A percentile compares a stretch with the other conserved stretches of the same genome.
These are phyloP conservation scores for Allium sativum DNA, from an alignment of 106 monocot species.

Conservation along the genomic window DNA sequence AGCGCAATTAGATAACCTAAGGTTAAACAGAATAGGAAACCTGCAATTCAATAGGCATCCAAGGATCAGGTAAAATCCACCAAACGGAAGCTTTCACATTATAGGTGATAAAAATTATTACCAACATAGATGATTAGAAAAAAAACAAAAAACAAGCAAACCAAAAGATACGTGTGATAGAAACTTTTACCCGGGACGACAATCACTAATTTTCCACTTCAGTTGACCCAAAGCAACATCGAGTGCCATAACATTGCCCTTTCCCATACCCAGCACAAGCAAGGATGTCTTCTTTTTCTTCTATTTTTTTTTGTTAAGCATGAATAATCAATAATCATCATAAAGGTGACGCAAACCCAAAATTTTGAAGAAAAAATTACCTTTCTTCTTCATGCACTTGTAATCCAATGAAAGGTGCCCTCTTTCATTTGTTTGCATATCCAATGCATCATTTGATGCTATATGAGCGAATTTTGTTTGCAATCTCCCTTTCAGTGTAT, in stretches of 20 bases:
- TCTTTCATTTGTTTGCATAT: constrained; percentile 17
- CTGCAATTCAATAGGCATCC: too few relatives aligned
- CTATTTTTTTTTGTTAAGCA: constrained; percentile 29
- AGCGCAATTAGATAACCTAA: too few relatives aligned
- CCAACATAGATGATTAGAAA: too few relatives aligned
- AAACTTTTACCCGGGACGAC: constrained; percentile 69
- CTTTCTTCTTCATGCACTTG: constrained; percentile 83
- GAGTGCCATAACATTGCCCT: constrained; percentile 72
- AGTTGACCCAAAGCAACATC: constrained; percentile 61
- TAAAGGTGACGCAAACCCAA: background rate
- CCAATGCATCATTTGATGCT: constrained; percentile 4
- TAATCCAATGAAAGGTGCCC: constrained; percentile 80
- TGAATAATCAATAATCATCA: background rate
- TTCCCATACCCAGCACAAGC: constrained; percentile 72
- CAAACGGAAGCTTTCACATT: too few relatives aligned
- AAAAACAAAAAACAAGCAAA: too few relatives aligned
- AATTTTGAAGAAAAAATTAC: constrained; percentile 10
- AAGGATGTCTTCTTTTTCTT: constrained; percentile 49
- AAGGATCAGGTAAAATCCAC: too few relatives aligned
- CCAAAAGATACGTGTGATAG: too few relatives aligned
- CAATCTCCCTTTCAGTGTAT: constrained; percentile 50
- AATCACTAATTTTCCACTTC: constrained; percentile 76
- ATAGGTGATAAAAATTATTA: too few relatives aligned
- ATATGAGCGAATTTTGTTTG: constrained; percentile 56
- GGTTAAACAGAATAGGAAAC: too few relatives aligned